phyloP scores from a whole-genome alignment of 2,329 filamentous ascomycete genomes.

The Pseudogymnoascus sp. region DNA sequence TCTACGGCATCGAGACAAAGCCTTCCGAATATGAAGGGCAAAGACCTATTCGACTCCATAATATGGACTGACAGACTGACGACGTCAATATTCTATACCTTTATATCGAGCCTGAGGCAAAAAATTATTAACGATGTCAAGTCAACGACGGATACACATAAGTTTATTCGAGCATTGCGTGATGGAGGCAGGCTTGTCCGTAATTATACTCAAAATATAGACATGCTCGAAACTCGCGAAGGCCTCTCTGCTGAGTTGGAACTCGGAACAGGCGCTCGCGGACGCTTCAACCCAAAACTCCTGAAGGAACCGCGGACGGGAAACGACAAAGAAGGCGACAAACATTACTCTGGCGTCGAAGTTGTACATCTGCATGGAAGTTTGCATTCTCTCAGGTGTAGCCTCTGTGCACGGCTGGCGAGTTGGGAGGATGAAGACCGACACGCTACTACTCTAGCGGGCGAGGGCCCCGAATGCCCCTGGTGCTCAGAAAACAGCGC shows the following conservation, averaged over 20 bases:
- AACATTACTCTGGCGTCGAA: slow-evolving; percentile 25
- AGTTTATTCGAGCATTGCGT: slow-evolving; percentile 58
- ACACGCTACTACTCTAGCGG: slow-evolving; percentile 38
- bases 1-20: slow-evolving; percentile 14
- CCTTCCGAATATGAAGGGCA: slow-evolving; percentile 57
- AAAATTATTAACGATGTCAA: slow-evolving; percentile 50
- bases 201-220: slow-evolving; percentile 70
- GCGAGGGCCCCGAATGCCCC: slow-evolving; percentile 58
- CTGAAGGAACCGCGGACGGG: slow-evolving; percentile 28
- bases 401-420: slow-evolving; percentile 47
- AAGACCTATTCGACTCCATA: slow-evolving; percentile 61
- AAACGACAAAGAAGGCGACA: slow-evolving; percentile 24
- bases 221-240: slow-evolving; percentile 62
- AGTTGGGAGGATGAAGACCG: slow-evolving; percentile 52
- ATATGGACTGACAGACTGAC: slow-evolving; percentile 61
- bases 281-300: slow-evolving; percentile 46
- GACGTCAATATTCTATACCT: slow-evolving; percentile 65
- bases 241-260: slow-evolving; percentile 55
- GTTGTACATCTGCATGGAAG: slow-evolving; percentile 65
- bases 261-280: slow-evolving; percentile 52
- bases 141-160: slow-evolving; percentile 55
- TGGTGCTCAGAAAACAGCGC: slow-evolving; percentile 55
- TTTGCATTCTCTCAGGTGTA: slow-evolving; percentile 55
- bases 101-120: slow-evolving; percentile 58
- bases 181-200: slow-evolving; percentile 60